These are phyloP conservation scores for Penicillium sp. DNA, from an alignment of 2,329 filamentous ascomycete genomes.

Conservation along the genomic window DNA sequence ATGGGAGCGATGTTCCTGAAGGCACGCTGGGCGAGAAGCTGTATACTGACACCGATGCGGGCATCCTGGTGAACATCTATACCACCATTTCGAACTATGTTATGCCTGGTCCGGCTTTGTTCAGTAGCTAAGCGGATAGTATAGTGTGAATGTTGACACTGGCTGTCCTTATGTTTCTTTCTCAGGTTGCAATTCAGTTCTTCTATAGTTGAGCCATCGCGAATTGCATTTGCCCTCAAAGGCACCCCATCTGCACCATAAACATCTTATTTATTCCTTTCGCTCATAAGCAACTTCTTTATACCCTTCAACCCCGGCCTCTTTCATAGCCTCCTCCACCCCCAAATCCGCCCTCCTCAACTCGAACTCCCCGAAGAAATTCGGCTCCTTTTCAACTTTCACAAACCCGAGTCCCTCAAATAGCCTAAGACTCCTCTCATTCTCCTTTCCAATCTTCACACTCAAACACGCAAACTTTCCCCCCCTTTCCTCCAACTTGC, in stretches of 20 bases:
- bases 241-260: neutral
- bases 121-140: neutral
- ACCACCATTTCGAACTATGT: constrained; percentile 42
- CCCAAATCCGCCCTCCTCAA: constrained; percentile 43
- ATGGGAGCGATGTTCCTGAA: constrained; percentile 43
- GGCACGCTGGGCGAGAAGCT: constrained; percentile 52
- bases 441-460: constrained; percentile 61
- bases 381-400: constrained; percentile 50
- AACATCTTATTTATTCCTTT: constrained; percentile 6
- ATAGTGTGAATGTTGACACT: neutral
- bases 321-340: constrained; percentile 27
- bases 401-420: constrained; percentile 62
- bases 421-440: constrained; percentile 56
- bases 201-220: neutral
- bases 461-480: constrained; percentile 46
- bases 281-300: constrained; percentile 38
- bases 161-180: neutral
- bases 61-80: constrained; percentile 60
- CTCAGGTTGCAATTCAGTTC: neutral
- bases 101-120: constrained; percentile 49
- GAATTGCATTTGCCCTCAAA: neutral
- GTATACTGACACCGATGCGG: constrained; percentile 57
- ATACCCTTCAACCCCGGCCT: constrained; percentile 38
- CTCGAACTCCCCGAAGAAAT: constrained; percentile 69
- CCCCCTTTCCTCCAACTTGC: neutral